Percentiles rank a stretch among this genome's conserved stretches.
Evolutionary conservation across 208 protist genomes (phyloP).

Genomic region (Trypanosoma avium): DNA sequence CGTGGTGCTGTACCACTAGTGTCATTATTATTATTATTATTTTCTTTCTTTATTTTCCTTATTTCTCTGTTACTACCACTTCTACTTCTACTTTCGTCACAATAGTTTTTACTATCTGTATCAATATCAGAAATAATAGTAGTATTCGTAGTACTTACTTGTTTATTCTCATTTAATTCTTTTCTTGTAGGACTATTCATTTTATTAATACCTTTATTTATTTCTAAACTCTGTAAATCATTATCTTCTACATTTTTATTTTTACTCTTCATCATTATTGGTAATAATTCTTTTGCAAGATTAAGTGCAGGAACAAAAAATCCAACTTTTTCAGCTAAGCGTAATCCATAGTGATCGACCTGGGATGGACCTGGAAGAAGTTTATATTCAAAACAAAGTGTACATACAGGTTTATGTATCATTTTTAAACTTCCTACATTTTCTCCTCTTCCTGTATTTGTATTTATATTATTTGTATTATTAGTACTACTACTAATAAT

Average conservation of each 20-base stretch:
- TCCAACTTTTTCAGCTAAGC: conserved; percentile 42
- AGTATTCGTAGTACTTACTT: neutral
- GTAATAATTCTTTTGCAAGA: conserved; percentile 30
- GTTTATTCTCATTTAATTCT: neutral
- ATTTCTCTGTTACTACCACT: neutral
- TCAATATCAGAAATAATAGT: neutral
- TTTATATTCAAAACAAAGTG: conserved; percentile 28
- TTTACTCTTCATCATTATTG: conserved; percentile 13
- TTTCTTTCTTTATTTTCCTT: neutral
- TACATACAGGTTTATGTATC: neutral
- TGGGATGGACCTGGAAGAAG: conserved; percentile 53
- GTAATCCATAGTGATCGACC: conserved; percentile 61
- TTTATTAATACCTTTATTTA: neutral
- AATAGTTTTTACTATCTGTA: neutral
- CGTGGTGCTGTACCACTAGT: neutral
- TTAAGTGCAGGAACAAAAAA: conserved; percentile 50
- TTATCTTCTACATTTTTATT: neutral
- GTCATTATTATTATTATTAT: neutral
- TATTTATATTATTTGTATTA: neutral
- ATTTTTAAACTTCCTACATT: neutral
- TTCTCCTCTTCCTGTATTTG: neutral
- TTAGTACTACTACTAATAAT: neutral
- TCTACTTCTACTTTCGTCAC: neutral
- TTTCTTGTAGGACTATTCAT: neutral
- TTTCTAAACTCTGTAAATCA: no score